These are phyloP conservation scores for Paradendryphiella salina DNA, from an alignment of 2,329 filamentous ascomycete species.

Conservation along the genomic window DNA sequence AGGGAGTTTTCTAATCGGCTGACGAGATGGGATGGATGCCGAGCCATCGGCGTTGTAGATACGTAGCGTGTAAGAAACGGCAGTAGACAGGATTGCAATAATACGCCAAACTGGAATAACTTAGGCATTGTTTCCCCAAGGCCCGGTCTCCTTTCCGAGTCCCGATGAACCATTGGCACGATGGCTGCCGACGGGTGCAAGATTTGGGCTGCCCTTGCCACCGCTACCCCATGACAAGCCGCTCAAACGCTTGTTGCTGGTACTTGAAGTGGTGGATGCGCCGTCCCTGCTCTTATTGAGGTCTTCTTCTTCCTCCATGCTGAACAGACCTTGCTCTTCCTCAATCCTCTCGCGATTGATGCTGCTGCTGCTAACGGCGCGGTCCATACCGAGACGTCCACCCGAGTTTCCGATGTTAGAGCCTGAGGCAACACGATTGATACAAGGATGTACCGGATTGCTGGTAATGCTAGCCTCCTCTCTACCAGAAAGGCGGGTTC, in stretches of 20 bases:
- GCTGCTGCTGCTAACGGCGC: slow-evolving; percentile 47
- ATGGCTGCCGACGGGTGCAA: slow-evolving; percentile 42
- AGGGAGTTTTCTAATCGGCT: slow-evolving; percentile 11
- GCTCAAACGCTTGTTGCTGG: slow-evolving; percentile 44
- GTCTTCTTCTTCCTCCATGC: slow-evolving; percentile 50
- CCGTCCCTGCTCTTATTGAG: slow-evolving; percentile 40
- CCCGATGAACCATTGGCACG: slow-evolving; percentile 26
- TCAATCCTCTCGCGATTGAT: slow-evolving; percentile 49
- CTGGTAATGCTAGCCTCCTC: slow-evolving; percentile 34
- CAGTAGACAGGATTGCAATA: background rate
- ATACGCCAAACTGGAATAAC: background rate
- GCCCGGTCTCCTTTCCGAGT: slow-evolving; percentile 24
- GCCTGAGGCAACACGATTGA: slow-evolving; percentile 49
- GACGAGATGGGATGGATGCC: slow-evolving; percentile 2
- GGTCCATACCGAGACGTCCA: slow-evolving; percentile 43
- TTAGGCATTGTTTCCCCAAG: slow-evolving; percentile 28
- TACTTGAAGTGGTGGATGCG: slow-evolving; percentile 40
- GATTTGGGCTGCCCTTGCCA: slow-evolving; percentile 42
- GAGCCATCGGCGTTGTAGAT: slow-evolving; percentile 2
- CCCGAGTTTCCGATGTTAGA: slow-evolving; percentile 39
- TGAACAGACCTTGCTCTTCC: slow-evolving; percentile 50
- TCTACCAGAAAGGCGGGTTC: slow-evolving; percentile 48
- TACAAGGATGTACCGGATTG: slow-evolving; percentile 67
- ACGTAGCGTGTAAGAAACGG: background rate
- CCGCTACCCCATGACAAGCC: slow-evolving; percentile 45